Evolutionary conservation across 164 flowering plant genomes (phyloP), one percentile per base, ranked within the genome.

Genomic region (Kalanchoe fedtschenkoi): DNA sequence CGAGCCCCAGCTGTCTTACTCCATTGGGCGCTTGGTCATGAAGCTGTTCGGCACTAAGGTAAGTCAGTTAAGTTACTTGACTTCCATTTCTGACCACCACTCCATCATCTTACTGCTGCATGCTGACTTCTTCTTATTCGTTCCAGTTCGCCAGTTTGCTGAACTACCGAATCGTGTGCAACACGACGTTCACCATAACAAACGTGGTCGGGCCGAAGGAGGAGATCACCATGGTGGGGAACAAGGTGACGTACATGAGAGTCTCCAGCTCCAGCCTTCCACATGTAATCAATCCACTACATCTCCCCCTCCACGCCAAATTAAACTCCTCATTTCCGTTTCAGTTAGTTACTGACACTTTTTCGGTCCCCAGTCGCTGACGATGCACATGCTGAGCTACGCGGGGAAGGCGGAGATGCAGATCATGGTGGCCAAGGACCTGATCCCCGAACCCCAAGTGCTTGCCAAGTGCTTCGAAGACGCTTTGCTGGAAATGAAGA

Each of bases 161-260:
- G n/a, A 87, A 79, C 68, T 76, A 86, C 77, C 70, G 77, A 68
- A 60, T 87, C 15, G 8, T 83, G 8, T 78, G 91, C 38, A 86
- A 82, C 60, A 84, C 93, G 3, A 88, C 81, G 14, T 86, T 88
- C 65, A 80, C 89, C 0, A 69, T 91, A 65, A 84, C 95, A 1
- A 91, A 88, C 47, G 70, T 86, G 5, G 56, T 77, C 17, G 97
- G 95, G 7, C 95, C 93, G 1, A 70, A 62, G 51, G 89, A 91
- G 70, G 75, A 80, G 62, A 72, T 83, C 8, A 70, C 77, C 34
- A 24, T 83, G 58, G 83, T 66, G 0, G 83, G 77, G 51, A 83
- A 83, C 58, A 89, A 84, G 15, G 68, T 91, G 11, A 74, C 78
- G n/a, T 81, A 64, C 70, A 6, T 88, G 0, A 71, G 88, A 54